Evolutionary conservation across 2,329 filamentous ascomycete species (phyloP), one percentile per base, ranked within the genome.

Genomic region (Colletotrichum sidae): DNA sequence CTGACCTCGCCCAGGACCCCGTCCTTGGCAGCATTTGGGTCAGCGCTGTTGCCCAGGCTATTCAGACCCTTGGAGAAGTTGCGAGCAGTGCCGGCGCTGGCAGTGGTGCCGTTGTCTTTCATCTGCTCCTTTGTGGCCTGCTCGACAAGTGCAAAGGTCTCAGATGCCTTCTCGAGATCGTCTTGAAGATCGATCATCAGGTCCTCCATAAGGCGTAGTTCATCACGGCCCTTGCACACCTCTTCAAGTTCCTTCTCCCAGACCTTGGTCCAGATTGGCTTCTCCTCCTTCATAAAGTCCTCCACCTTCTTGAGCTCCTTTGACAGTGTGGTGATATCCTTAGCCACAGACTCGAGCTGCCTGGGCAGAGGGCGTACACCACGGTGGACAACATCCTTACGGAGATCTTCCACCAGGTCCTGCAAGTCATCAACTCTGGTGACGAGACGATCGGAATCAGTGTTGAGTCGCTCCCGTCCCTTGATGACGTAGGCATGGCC

Each of bases 71-170:
- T 83, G 56, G 85, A 86, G 69, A 89, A 85, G 54, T 84, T 83
- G 8, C 85, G 78, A 15, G 87, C 87, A 6, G 83, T 83, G 50
- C 80, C 82, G 10, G 81, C 80, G 53, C 83, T 82, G 44, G 77
- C 77, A 5, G 79, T 78, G 6, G 86, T 86, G 54, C 87, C 86
- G 52, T 81, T 86, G 66, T 91, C 90, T 75, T 96, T 93, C 79
- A 96, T 92, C 76, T 99, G 96, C 79, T 98, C 94, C 80, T 97
- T 97, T n/a, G 94, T 98, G 8, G 96, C 96, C 79, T 98, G 92
- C 79, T 99, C 96, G 13, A 99, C 96, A 1, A 99, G 87, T 33
- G 93, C 92, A 74, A 99, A 97, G 0, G 96, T 98, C 77, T 96
- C 92, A 1, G 90, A 89, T 1, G 95, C 94, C 80, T 98, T 97